A percentile compares a stretch with the other conserved stretches of the same genome.
These are phyloP conservation scores for Phlebopus sp. DNA, from an alignment of 1,284 basidiomycete species.

Conservation along the genomic window DNA sequence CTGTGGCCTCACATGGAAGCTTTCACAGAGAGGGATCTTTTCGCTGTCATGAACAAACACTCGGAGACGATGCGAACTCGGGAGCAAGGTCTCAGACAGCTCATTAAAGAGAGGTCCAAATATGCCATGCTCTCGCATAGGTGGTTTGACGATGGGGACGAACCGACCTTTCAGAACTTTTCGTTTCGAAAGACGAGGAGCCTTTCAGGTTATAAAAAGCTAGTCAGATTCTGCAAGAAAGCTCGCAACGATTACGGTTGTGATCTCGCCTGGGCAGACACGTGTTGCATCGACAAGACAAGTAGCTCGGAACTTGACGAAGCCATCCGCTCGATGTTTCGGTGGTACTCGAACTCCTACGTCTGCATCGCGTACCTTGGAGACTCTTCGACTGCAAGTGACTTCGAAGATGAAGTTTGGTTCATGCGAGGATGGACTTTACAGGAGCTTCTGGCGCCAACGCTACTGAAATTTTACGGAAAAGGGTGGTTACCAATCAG, in stretches of 20 bases:
- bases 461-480: slow-evolving; percentile 2
- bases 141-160: neutral
- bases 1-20: neutral
- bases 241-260: slow-evolving; percentile 1
- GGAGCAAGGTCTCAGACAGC: neutral
- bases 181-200: neutral
- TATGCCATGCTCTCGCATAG: slow-evolving; percentile 7
- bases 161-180: slow-evolving; percentile 2
- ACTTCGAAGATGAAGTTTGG: neutral
- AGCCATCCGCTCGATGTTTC: neutral
- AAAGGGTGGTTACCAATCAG: slow-evolving; percentile 1
- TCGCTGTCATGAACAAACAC: neutral
- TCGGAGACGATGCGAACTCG: neutral
- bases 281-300: slow-evolving; percentile 7
- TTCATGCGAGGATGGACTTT: slow-evolving; percentile 8
- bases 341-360: slow-evolving; percentile 2
- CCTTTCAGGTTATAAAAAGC: neutral
- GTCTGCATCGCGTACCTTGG: slow-evolving; percentile 6
- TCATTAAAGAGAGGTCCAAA: neutral
- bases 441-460: slow-evolving; percentile 6
- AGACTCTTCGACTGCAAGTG: neutral
- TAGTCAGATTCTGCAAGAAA: neutral
- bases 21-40: neutral
- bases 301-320: slow-evolving; percentile 2
- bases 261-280: slow-evolving; percentile 6